A percentile compares a stretch with the other conserved stretches of the same genome.
Conservation (phyloP, 495 filamentous ascomycete species). For the Daldinia decipiens region DNA sequence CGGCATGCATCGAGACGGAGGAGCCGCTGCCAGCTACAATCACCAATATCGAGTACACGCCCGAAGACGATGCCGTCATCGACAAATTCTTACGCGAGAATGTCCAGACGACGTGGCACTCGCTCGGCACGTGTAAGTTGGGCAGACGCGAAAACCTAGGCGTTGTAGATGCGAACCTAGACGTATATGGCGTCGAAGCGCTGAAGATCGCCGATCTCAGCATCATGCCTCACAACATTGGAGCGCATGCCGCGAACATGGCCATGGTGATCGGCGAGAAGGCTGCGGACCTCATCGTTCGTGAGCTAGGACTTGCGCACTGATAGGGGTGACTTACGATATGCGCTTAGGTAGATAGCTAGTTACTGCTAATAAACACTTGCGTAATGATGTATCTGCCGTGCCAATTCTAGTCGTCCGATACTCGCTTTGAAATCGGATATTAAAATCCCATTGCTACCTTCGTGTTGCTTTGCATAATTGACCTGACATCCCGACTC, state of each 20-base stretch:
- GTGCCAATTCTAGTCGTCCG: too few species aligned
- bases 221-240: not conserved
- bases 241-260: not conserved
- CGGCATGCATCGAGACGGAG: not conserved
- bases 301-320: not conserved
- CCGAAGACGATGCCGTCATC: slow-evolving; percentile 61
- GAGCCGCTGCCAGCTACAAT: not conserved
- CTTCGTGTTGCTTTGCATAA: too few species aligned
- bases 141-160: slow-evolving; percentile 43
- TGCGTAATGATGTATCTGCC: too few species aligned
- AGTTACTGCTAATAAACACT: not conserved
- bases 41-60: not conserved
- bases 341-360: not conserved
- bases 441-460: too few species aligned
- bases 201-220: not conserved
- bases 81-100: slow-evolving; percentile 55
- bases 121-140: slow-evolving; percentile 60
- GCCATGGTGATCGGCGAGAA: slow-evolving; percentile 3
- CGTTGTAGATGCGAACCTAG: not conserved
- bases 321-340: not conserved
- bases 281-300: not conserved
- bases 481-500: too few species aligned
- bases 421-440: too few species aligned
- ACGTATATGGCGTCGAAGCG: not conserved
- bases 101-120: slow-evolving; percentile 60